Evolutionary conservation across 176 grass and related monocot species (phyloP).

Genomic region (Cenchrus purpureus): DNA sequence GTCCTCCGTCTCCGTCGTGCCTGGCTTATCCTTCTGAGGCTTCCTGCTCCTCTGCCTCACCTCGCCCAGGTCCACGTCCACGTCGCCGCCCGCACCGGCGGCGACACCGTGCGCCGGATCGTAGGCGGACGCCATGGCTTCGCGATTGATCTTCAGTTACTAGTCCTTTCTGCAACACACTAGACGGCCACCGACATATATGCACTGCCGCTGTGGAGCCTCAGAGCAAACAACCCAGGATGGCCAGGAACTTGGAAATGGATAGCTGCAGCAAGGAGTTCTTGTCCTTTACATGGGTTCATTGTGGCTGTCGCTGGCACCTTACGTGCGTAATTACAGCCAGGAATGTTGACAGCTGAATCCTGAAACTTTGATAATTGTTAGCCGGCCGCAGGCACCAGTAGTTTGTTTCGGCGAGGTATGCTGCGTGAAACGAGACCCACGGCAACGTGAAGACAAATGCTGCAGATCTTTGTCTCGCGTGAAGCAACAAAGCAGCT

Average conservation of each 20-base stretch:
- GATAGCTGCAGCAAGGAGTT: background rate
- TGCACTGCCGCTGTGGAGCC: background rate
- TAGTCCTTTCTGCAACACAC: background rate
- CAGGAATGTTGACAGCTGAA: background rate
- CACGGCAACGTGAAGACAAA: background rate
- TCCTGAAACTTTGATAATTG: background rate
- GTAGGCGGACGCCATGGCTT: background rate
- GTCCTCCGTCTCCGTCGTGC: background rate
- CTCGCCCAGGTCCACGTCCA: background rate
- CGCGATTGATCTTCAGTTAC: background rate
- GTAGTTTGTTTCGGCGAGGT: background rate
- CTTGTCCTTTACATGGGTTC: background rate
- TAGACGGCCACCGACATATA: background rate
- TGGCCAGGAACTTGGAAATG: no score
- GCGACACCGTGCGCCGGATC: background rate
- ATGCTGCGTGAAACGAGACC: background rate
- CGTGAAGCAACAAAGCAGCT: background rate
- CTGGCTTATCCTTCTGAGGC: background rate
- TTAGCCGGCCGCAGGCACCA: slow-evolving; percentile 3
- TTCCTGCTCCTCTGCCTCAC: slow-evolving; percentile 1
- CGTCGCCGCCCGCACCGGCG: background rate
- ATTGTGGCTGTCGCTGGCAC: background rate
- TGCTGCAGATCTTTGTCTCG: no score
- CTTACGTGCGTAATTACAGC: background rate
- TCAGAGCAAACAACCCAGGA: background rate